phyloP scores from a whole-genome alignment of 495 filamentous ascomycete species.

The Trypethelium eluteriae region DNA sequence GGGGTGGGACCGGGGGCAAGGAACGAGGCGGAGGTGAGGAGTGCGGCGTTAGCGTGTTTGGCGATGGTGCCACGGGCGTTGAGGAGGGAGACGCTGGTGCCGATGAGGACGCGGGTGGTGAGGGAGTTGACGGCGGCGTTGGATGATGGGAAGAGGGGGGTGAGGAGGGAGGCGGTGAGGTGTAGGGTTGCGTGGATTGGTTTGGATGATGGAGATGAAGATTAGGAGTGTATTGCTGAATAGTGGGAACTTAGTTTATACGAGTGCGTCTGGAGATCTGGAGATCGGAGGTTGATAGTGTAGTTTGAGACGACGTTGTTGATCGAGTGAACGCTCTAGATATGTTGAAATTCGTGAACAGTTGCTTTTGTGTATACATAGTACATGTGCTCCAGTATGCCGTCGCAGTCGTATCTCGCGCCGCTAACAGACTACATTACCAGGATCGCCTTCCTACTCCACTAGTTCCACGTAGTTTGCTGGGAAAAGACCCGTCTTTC shows the following conservation, averaged over 20 bases:
- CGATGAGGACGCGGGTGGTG: slow-evolving; percentile 51
- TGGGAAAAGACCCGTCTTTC: slow-evolving; percentile 73
- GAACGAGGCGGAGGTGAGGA: slow-evolving; percentile 43
- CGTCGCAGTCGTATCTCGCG: neutral
- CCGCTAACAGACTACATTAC: neutral
- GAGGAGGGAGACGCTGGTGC: slow-evolving; percentile 44
- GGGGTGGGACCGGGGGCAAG: neutral
- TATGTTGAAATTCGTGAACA: neutral
- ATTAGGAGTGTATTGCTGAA: slow-evolving; percentile 31
- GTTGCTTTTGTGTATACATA: slow-evolving; percentile 8
- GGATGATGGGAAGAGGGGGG: slow-evolving; percentile 61
- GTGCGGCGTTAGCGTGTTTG: slow-evolving; percentile 50
- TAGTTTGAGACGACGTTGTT: neutral
- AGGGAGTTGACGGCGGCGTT: slow-evolving; percentile 46
- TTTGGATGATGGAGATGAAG: slow-evolving; percentile 55
- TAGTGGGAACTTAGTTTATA: too few species aligned
- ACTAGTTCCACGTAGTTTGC: slow-evolving; percentile 45
- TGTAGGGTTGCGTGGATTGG: slow-evolving; percentile 59
- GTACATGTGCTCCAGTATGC: slow-evolving; percentile 7
- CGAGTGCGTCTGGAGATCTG: neutral
- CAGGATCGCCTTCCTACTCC: slow-evolving; percentile 23
- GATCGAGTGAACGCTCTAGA: neutral
- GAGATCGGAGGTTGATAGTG: neutral
- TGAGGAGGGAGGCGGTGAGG: slow-evolving; percentile 61
- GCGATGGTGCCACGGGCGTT: slow-evolving; percentile 44